phyloP scores from a whole-genome alignment of 192 early-diverging fungal genomes.

The Backusella luteola region DNA sequence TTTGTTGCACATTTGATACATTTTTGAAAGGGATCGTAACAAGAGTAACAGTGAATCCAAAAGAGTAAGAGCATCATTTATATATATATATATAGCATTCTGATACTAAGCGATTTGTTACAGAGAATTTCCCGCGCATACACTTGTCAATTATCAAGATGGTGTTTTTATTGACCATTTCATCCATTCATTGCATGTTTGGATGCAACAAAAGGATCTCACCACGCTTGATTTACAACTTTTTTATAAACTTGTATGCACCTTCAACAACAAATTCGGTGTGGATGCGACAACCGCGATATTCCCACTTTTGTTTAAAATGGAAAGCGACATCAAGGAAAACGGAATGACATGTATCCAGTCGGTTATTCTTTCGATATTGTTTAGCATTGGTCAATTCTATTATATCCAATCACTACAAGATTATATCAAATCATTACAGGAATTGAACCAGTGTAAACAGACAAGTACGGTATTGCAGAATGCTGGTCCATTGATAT shows the following conservation, averaged over 20 bases:
- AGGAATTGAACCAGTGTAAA: background rate
- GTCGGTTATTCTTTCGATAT: background rate
- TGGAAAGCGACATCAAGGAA: conserved; percentile 19
- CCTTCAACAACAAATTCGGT: conserved; percentile 19
- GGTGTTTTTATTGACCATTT: conserved; percentile 18
- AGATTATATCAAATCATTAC: conserved; percentile 10
- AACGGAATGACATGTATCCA: conserved; percentile 9
- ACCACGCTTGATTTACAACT: background rate
- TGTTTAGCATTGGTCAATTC: conserved; percentile 3
- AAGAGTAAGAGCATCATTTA: background rate
- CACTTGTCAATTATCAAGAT: conserved; percentile 19
- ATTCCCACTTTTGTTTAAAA: conserved; percentile 22
- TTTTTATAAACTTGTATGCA: conserved; percentile 14
- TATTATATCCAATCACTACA: conserved; percentile 13
- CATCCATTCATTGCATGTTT: conserved; percentile 13
- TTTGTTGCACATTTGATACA: background rate
- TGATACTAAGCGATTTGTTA: background rate
- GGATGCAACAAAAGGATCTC: conserved; percentile 16
- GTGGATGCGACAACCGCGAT: conserved; percentile 23
- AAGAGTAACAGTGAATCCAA: background rate
- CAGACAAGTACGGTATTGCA: background rate
- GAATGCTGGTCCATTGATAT: background rate
- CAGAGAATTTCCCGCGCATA: background rate
- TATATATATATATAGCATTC: background rate
- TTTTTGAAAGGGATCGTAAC: background rate